Evolutionary conservation across 129 eudicot species (phyloP), one percentile per base, ranked within the genome.

Genomic region (Arctium minus): DNA sequence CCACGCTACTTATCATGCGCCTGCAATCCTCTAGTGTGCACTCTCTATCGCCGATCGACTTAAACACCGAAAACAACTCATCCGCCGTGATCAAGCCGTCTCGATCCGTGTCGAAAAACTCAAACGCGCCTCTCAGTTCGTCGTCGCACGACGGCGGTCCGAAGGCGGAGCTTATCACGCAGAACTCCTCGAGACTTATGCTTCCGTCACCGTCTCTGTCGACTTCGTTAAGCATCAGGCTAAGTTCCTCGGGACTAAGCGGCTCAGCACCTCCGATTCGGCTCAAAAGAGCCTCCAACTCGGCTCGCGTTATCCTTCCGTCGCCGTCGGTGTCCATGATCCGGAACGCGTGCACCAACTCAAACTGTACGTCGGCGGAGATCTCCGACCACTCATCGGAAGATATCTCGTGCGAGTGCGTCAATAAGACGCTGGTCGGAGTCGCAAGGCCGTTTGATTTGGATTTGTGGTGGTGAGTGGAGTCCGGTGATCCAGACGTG

Each of bases 11-110:
- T 60, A 94, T 94, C 98, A 94, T 94, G 37, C 94, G 87, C 81
- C 82, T 88, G 84, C 98, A 94, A 13, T 94, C 98, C 79, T 92
- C 98, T 78, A 92, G 70, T 80, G 94, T 81, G 90, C 97, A 94
- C 86, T 68, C 67, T 10, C 75, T 89, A 36, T 80, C 98, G 1
- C 97, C 94, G 36, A 94, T 83, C 40, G 90, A 50, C 27, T 71
- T 38, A 75, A 94, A 92, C 39, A 89, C 98, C 65, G 65, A 73
- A 5, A 72, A 82, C 31, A 94, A 71, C 90, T 94, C 98, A 48
- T 87, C 92, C 35, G 94, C 98, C 36, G 92, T 84, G 36, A 94
- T 92, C 88, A 72, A 84, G 2, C 98, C 98, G 83, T 94, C 98
- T 29, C 85, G 87, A 86, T 94, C 94, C 37, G 90, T 74, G 78